Base-by-base conservation (phyloP, 495 filamentous ascomycete species). In the Aspergillus cavernicola region DNA sequence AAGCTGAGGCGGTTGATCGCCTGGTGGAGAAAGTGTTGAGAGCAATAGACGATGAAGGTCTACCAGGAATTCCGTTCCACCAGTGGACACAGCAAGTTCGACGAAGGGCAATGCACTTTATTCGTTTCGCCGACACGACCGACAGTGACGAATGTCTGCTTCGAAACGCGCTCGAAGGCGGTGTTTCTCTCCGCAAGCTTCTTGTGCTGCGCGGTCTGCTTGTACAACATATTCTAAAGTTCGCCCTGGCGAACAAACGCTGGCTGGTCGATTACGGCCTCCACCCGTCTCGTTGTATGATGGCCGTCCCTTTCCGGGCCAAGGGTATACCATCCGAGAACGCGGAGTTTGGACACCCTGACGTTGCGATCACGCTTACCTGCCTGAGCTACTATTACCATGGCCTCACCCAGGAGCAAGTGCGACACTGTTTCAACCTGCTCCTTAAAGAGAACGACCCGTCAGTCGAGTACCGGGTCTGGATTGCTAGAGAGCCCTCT, bases 281-380 rank as follows among this genome's bases (percentile, higher is more conserved):
- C 32, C 72, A 81, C 58, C 61, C 55, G 3, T 18, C 20, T 0
- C 37, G 54, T 8, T 46, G 24, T n/a, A 26, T 46, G 29, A 11
- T 46, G 26, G 47, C 54, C 7, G 85, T 90, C 0, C 88, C 88
- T 0, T 92, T 79, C 51, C 70, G 80, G 16, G 80, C 82, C 1
- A 92, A 90, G 56, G 86, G 85, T 43, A 76, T 61, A 18, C 86
- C 85, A 1, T 72, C 84, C 0, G 67, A 74, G 0, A 73, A 80
- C 3, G 81, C 87, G 0, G 86, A 90, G 56, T 90, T 86, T 62
- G 84, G 85, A 28, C 86, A 92, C 53, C 86, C 86, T 0, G 87
- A 92, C 59, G 80, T 84, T 0, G 72, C 77, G 24, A 84, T 90
- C 19, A 51, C 82, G 6, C 60, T 92, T 18, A 89, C 87, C 0